Conservation (phyloP, 306 rosid species). For the Lathyrus oleraceus region DNA sequence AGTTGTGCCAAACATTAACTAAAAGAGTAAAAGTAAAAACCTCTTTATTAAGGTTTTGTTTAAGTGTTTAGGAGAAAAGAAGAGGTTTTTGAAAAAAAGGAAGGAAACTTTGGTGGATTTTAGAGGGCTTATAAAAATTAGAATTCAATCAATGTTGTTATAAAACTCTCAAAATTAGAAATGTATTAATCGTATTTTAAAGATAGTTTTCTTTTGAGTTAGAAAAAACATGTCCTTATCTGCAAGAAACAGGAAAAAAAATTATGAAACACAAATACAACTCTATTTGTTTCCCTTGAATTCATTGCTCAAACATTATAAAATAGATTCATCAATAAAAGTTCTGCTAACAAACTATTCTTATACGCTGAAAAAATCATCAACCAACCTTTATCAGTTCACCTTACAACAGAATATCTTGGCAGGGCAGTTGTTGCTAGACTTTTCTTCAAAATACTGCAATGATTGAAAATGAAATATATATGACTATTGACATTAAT, state of each 20-base stretch:
- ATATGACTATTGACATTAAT: not conserved
- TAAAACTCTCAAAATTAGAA: too few relatives aligned
- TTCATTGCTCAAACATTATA: not conserved
- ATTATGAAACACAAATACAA: not conserved
- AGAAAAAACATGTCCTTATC: not conserved
- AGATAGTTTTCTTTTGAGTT: not conserved
- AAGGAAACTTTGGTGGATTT: too few relatives aligned
- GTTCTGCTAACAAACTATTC: not conserved
- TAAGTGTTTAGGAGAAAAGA: too few relatives aligned
- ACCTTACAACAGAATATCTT: not conserved
- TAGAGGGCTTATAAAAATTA: too few relatives aligned
- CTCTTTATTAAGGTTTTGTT: too few relatives aligned
- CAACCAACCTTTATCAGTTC: not conserved
- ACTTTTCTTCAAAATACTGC: not conserved
- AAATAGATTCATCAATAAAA: not conserved
- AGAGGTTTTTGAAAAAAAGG: too few relatives aligned
- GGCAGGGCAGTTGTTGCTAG: not conserved
- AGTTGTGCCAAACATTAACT: too few relatives aligned
- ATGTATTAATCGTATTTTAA: too few relatives aligned
- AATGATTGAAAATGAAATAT: not conserved
- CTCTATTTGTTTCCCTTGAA: not conserved
- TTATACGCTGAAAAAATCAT: not conserved
- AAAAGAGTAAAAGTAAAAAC: too few relatives aligned
- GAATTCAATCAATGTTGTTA: too few relatives aligned
- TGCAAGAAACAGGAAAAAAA: not conserved